These are phyloP conservation scores for Schizophyllum amplum DNA, from an alignment of 1,284 basidiomycete species.

Conservation along the genomic window DNA sequence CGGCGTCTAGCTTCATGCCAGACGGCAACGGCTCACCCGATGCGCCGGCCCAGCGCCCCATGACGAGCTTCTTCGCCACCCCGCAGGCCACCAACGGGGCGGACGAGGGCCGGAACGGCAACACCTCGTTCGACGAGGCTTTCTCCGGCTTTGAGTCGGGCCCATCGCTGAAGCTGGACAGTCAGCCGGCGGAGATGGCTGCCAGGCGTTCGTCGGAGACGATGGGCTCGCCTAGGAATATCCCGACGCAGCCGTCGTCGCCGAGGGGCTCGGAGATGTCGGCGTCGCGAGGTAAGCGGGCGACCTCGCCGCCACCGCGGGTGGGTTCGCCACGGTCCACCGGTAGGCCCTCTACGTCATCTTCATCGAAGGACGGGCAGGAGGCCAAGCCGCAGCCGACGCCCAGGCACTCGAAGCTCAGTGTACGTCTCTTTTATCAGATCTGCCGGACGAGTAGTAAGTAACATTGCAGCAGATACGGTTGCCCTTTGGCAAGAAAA, in stretches of 20 bases:
- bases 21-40: not conserved
- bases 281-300: slow-evolving; percentile 10
- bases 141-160: slow-evolving; percentile 44
- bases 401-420: slow-evolving; percentile 60
- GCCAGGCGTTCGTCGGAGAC: slow-evolving; percentile 28
- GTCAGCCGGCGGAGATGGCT: slow-evolving; percentile 17
- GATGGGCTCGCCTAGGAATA: slow-evolving; percentile 22
- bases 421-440: slow-evolving; percentile 40
- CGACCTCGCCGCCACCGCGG: slow-evolving; percentile 36
- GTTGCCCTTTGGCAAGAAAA: slow-evolving; percentile 69
- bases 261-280: slow-evolving; percentile 12
- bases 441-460: not conserved
- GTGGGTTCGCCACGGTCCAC: slow-evolving; percentile 42
- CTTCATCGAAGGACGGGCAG: slow-evolving; percentile 45
- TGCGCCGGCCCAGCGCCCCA: not conserved
- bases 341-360: slow-evolving; percentile 47
- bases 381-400: slow-evolving; percentile 46
- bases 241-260: slow-evolving; percentile 26
- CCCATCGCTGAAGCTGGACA: slow-evolving; percentile 27
- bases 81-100: slow-evolving; percentile 6
- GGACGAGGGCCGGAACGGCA: slow-evolving; percentile 8
- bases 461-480: slow-evolving; percentile 43
- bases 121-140: slow-evolving; percentile 50
- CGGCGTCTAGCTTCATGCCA: not conserved
- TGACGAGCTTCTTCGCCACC: slow-evolving; percentile 1